A percentile compares a stretch with the other conserved stretches of the same genome.
Evolutionary conservation across 1,284 basidiomycete genomes (phyloP).

Genomic region (Cystobasidium slooffiae): DNA sequence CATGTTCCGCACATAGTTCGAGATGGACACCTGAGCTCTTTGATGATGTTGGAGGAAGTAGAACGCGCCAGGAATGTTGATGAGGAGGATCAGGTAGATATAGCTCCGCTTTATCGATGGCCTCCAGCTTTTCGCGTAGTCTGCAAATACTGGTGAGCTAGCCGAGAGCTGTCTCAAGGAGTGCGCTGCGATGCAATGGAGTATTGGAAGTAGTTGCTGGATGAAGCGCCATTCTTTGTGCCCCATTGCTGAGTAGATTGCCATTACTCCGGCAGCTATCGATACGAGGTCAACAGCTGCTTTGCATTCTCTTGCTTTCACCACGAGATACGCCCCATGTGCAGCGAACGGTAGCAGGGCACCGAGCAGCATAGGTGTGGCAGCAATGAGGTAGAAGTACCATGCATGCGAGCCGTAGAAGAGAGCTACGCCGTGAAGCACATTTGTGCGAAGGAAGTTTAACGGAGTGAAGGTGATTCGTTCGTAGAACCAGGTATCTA

Average conservation of each 20-base stretch:
- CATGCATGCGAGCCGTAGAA: slow-evolving; percentile 86
- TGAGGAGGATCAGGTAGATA: slow-evolving; percentile 61
- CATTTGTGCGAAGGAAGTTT: slow-evolving; percentile 79
- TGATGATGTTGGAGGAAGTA: slow-evolving; percentile 71
- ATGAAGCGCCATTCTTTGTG: slow-evolving; percentile 98
- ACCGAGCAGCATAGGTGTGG: slow-evolving; percentile 78
- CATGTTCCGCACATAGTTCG: slow-evolving; percentile 59
- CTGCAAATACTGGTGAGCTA: neutral
- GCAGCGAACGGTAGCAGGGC: slow-evolving; percentile 73
- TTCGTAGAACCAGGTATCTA: slow-evolving; percentile 75
- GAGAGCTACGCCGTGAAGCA: slow-evolving; percentile 74
- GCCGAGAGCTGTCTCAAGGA: slow-evolving; percentile 58
- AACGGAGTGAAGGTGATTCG: slow-evolving; percentile 73
- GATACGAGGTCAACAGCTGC: neutral
- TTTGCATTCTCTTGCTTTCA: neutral
- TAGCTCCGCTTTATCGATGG: slow-evolving; percentile 58
- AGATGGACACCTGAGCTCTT: slow-evolving; percentile 73
- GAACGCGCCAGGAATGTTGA: slow-evolving; percentile 68
- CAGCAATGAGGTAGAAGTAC: slow-evolving; percentile 89
- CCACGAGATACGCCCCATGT: slow-evolving; percentile 60
- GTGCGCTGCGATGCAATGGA: slow-evolving; percentile 78
- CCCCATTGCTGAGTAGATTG: slow-evolving; percentile 73
- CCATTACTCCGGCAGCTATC: slow-evolving; percentile 57
- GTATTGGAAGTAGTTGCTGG: slow-evolving; percentile 82
- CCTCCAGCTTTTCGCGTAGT: neutral